Base-by-base conservation (phyloP, 2,329 filamentous ascomycete genomes). In the Arthrocladium fulminans region DNA sequence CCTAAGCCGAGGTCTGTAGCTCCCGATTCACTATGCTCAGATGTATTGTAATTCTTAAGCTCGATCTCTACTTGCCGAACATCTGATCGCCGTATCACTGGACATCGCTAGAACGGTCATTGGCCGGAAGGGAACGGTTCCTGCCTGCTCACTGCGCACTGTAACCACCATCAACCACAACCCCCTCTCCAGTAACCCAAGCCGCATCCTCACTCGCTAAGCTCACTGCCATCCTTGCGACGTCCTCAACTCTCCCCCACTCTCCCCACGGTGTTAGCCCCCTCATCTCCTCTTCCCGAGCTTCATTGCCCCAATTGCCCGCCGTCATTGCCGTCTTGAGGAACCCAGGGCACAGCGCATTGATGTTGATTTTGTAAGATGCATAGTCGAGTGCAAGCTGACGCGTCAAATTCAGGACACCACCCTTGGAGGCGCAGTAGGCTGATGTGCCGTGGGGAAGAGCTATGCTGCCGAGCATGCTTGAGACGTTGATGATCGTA, bases 131-230 rank as follows among this genome's bases (percentile, higher is more conserved):
- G n/a, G n/a, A n/a, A n/a, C n/a, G n/a, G n/a, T n/a, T n/a, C n/a
- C n/a, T 6, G 37, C 37, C 37, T 5, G n/a, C 13, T 32, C 25
- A 44, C 25, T 44, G 41, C 8, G 44, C 44, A 39, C 32, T 39
- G 13, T 67, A 74, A 1, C 70, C 71, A 3, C 71, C 71, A 63
- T 74, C 71, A 15, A 73, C 67, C 1, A 68, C 61, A 42, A 73
- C 51, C n/a, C 61, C 62, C 15, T 68, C 60, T 1, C 71, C 72
- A 17, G 70, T 73, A 20, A 73, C 59, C 65, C 66, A 74, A 29
- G 57, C 59, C 2, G 68, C 69, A 53, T 74, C 71, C 30, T 72
- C 70, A 48, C 68, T 71, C 1, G 69, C 69, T 45, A 75, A 52
- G 52, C 71, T 70, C 6, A 75, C 63, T 0, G 68, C 71, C 32